Base-by-base conservation (phyloP, 306 rosid genomes). In the Citrullus colocynthis region DNA sequence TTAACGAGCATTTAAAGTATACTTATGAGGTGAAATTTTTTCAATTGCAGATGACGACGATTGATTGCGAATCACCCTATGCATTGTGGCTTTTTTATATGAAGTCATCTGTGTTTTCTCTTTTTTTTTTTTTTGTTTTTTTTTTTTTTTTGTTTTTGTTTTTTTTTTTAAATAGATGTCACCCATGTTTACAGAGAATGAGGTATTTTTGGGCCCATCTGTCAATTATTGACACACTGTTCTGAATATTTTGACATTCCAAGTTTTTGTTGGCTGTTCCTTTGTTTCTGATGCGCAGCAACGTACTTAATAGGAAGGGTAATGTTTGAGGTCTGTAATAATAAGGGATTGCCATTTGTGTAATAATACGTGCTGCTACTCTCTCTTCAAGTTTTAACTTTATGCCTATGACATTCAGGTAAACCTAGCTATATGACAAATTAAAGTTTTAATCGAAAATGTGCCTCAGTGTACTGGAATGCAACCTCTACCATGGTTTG, bases 1-100 rank as follows among this genome's bases (percentile, higher is more conserved):
- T 71, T 28, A 42, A 71, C 28, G 59, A 48, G 21, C 39, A 36
- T 60, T 32, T n/a, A 36, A 36, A 34, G 12, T 34, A 9, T 75
- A 55, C 7, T 75, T 56, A 56, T 16, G 20, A 9, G 65, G 51
- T 24, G 9, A 24, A 55, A 17, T 18, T 18, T 30, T 75, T 36
- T 75, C 34, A 55, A 56, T 75, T 75, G 63, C 78, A 75, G 78
- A 56, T 36, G 66, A 75, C 17, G 78, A 75, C 5, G 78, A 75
- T 55, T 75, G 65, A 75, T 74, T 9, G 51, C 9, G 37, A 69
- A 17, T 13, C 65, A 18, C 36, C 34, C 70, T 13, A 55, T 75
- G 65, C 51, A 71, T 63, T 45, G 13, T 49, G 57, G 21, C 58
- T 6, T 24, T 42, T 42, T 44, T 70, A 21, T 13, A 45, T 21